Conservation (phyloP, 768 basidiomycete species). For the Fibroporia radiculosa region DNA sequence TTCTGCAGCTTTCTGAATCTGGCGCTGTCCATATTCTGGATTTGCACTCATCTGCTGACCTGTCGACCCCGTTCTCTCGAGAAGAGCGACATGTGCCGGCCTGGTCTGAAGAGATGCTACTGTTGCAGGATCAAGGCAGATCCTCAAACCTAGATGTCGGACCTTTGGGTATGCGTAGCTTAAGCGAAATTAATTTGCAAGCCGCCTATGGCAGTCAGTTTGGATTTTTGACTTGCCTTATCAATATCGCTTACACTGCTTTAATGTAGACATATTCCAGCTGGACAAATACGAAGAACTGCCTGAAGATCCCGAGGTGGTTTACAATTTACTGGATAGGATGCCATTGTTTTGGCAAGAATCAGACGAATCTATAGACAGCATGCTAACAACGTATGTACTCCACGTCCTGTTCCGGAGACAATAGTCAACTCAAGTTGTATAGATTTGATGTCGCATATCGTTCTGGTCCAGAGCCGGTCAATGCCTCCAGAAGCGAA, state of each 20-base stretch:
- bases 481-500: conserved; percentile 37
- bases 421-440: background rate
- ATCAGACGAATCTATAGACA: conserved; percentile 38
- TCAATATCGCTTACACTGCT: no score
- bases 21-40: conserved; percentile 41
- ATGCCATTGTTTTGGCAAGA: conserved; percentile 52
- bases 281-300: background rate
- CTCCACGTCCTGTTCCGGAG: background rate
- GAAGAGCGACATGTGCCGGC: background rate
- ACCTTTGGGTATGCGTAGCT: conserved; percentile 37
- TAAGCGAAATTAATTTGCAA: conserved; percentile 40
- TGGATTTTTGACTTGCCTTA: no score
- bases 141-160: conserved; percentile 31
- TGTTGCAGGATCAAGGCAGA: conserved; percentile 24
- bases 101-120: conserved; percentile 35
- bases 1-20: conserved; percentile 41
- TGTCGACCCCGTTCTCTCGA: conserved; percentile 3
- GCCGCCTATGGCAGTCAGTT: conserved; percentile 50
- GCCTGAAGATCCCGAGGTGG: conserved; percentile 28
- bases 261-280: no score
- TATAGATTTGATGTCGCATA: conserved; percentile 58
- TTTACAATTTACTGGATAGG: conserved; percentile 43
- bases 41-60: conserved; percentile 19
- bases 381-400: conserved; percentile 54
- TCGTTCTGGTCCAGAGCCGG: conserved; percentile 42